Conservation (phyloP, 164 flowering plant genomes). For the Tetrastigma voinierianum region DNA sequence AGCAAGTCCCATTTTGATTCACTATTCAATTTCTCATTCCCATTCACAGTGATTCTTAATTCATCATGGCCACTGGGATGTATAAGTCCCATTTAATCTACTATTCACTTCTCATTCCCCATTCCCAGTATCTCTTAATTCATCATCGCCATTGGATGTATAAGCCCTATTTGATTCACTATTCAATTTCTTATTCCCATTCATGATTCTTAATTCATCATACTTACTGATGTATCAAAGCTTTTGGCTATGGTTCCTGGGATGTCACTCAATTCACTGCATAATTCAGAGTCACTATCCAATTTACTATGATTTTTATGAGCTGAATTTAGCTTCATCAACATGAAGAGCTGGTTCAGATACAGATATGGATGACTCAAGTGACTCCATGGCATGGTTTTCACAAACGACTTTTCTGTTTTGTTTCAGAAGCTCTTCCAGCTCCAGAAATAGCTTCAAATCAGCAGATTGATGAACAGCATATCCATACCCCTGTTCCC, state of each 20-base stretch:
- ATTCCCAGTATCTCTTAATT: no score
- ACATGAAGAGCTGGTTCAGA: conserved; percentile 25
- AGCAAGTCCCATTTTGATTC: no score
- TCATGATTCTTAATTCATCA: no score
- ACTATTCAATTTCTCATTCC: no score
- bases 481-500: conserved; percentile 78
- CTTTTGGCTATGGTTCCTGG: neutral
- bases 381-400: conserved; percentile 28
- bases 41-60: no score
- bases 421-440: conserved; percentile 78
- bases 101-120: no score
- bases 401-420: conserved; percentile 18
- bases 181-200: no score
- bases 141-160: no score
- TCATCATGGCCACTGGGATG: no score
- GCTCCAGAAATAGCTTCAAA: conserved; percentile 78
- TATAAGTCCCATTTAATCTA: no score
- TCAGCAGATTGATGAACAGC: conserved; percentile 74
- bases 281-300: conserved; percentile 21
- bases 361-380: conserved; percentile 19
- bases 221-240: no score
- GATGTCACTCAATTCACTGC: conserved; percentile 19
- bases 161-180: no score
- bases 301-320: conserved; percentile 18
- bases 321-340: conserved; percentile 17